phyloP scores from a whole-genome alignment of 2,329 filamentous ascomycete species.

The Cephalotrichum gorgonifer region DNA sequence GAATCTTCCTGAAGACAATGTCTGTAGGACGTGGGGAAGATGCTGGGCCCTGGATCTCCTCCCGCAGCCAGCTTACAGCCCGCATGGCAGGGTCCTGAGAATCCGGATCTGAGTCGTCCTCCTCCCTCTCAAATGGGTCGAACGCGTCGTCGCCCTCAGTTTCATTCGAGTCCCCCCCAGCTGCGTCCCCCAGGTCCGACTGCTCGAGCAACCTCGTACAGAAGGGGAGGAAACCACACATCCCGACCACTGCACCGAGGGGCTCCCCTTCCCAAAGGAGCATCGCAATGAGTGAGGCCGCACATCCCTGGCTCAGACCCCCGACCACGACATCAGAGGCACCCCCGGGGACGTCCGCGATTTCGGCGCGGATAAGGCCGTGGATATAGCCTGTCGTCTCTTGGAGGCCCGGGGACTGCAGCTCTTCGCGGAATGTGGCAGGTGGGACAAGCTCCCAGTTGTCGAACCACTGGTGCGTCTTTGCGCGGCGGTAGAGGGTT shows the following conservation, averaged over 20 bases:
- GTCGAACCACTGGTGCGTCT: slow-evolving; percentile 25
- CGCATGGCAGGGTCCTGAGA: neutral
- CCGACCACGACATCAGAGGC: slow-evolving; percentile 30
- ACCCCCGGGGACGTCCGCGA: slow-evolving; percentile 20
- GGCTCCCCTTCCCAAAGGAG: slow-evolving; percentile 30
- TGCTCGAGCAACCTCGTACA: slow-evolving; percentile 16
- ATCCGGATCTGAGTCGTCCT: neutral
- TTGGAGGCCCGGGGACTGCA: slow-evolving; percentile 15
- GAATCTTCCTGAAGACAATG: slow-evolving; percentile 8
- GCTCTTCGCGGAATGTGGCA: slow-evolving; percentile 15
- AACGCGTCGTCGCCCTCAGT: neutral
- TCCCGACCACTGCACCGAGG: slow-evolving; percentile 27
- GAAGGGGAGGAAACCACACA: slow-evolving; percentile 37
- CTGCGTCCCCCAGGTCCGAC: slow-evolving; percentile 5
- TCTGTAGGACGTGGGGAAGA: neutral
- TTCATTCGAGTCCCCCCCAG: neutral
- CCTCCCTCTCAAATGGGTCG: neutral
- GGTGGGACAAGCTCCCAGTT: slow-evolving; percentile 23
- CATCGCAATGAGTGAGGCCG: slow-evolving; percentile 28
- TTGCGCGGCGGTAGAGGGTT: slow-evolving; percentile 18
- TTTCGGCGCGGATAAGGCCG: slow-evolving; percentile 23
- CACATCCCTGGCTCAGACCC: slow-evolving; percentile 45
- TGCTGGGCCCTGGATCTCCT: neutral
- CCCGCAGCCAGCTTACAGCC: neutral
- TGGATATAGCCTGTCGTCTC: slow-evolving; percentile 30